Evolutionary conservation across 768 basidiomycete species (phyloP), one percentile per base, ranked within the genome.

Genomic region (Macrolepiota dolichaula): DNA sequence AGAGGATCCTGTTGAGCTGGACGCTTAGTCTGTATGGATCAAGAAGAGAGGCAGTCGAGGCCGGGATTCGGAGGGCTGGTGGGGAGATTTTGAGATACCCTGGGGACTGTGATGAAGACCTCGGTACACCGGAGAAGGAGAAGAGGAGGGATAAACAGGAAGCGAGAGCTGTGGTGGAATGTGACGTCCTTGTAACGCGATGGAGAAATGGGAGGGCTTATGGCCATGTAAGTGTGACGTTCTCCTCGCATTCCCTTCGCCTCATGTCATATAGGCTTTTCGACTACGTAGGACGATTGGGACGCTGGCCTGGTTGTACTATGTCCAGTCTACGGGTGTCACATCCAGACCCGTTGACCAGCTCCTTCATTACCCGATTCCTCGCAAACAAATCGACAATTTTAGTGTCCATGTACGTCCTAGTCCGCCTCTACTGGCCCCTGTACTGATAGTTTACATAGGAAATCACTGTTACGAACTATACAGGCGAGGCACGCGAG

Each of bases 391-490:
- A 1, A 84, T 92, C 13, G 80, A 81, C 5, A 85, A 79, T 1
- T 89, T 94, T 57, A 68, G 74, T 0, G 71, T 72, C 0, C 85
- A 88, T 72, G 92, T 94, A 65, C 51, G 89, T 67, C 1, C 52
- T 38, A 51, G 38, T 57, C 6, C 40, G n/a, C 4, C 50, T 51
- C 36, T 36, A 57, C 22, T 61, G 12, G 38, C 42, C 22, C 9
- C 60, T 22, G 53, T 10, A 44, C 40, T 19, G 4, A 22, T 37
- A 27, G 29, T 13, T 25, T 63, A 55, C 53, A 1, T 62, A 94
- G 91, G 79, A 84, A 65, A 86, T 96, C 57, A 91, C 94, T 0
- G 79, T 96, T 1, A 94, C 94, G 0, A 96, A 96, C 69, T 96
- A 95, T 70, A 90, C 91, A 0, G 94, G 95, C 2, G 85, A 88